phyloP scores from a whole-genome alignment of 2,329 filamentous ascomycete genomes.

The Nigrospora oryzae region DNA sequence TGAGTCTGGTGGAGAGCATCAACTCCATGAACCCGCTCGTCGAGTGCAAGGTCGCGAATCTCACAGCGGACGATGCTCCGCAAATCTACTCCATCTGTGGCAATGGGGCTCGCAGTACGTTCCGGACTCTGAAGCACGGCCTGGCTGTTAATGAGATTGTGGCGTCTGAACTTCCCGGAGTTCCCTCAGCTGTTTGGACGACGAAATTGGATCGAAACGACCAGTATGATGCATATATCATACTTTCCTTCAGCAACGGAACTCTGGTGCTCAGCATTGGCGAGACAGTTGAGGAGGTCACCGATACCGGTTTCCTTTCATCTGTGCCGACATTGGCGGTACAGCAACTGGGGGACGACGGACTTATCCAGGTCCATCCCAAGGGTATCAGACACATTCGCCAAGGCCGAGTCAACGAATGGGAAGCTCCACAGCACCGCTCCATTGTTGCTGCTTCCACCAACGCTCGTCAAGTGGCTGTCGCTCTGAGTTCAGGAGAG shows the following conservation, averaged over 20 bases:
- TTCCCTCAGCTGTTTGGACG: conserved; percentile 91
- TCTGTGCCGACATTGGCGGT: conserved; percentile 85
- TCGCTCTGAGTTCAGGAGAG: conserved; percentile 90
- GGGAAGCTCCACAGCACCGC: conserved; percentile 86
- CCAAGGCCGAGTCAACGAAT: conserved; percentile 75
- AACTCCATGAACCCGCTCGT: conserved; percentile 85
- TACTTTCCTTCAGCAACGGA: conserved; percentile 85
- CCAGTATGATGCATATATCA: conserved; percentile 86
- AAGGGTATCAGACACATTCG: conserved; percentile 90
- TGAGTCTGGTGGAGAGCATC: conserved; percentile 77
- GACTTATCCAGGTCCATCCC: conserved; percentile 90
- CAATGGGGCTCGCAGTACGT: conserved; percentile 78
- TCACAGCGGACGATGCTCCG: conserved; percentile 86
- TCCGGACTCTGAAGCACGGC: conserved; percentile 87
- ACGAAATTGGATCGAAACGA: conserved; percentile 77
- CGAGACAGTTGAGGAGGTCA: conserved; percentile 93
- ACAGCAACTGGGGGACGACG: conserved; percentile 88
- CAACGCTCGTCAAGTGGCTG: conserved; percentile 86
- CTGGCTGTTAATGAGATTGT: conserved; percentile 91
- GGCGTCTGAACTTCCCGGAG: conserved; percentile 82
- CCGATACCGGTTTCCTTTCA: conserved; percentile 84
- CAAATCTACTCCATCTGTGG: conserved; percentile 94
- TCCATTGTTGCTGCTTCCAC: conserved; percentile 92
- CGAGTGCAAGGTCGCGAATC: conserved; percentile 84
- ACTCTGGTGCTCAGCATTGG: conserved; percentile 92